Evolutionary conservation across 208 protist genomes (phyloP).

Genomic region (Giardia muris): DNA sequence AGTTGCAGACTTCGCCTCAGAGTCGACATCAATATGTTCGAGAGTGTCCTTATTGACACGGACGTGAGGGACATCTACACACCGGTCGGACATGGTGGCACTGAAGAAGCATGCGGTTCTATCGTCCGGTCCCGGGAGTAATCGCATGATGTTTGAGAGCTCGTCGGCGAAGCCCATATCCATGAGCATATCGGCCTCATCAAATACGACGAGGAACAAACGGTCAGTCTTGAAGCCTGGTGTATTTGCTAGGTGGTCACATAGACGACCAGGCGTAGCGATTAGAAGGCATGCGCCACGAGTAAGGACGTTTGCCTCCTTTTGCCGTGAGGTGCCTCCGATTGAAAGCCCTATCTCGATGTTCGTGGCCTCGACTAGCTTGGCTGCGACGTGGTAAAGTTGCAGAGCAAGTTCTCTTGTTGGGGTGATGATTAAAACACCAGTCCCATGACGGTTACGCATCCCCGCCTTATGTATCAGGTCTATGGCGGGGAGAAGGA

Average conservation of each 20-base stretch:
- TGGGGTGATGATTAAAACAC: constrained; percentile 36
- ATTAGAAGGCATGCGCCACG: constrained; percentile 32
- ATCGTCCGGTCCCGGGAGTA: neutral
- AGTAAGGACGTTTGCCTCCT: constrained; percentile 23
- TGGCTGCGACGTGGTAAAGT: constrained; percentile 25
- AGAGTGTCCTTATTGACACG: neutral
- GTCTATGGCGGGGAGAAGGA: constrained; percentile 65
- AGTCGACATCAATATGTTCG: neutral
- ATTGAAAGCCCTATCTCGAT: constrained; percentile 14
- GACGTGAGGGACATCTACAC: neutral
- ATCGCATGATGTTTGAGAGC: neutral
- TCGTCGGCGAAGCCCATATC: constrained; percentile 20
- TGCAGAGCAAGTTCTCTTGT: constrained; percentile 42
- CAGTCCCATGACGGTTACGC: constrained; percentile 14
- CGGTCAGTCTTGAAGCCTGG: neutral
- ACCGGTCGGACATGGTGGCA: neutral
- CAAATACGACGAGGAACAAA: neutral
- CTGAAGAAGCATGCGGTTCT: neutral
- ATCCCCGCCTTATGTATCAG: neutral
- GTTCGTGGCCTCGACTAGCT: neutral
- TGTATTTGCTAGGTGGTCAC: constrained; percentile 41
- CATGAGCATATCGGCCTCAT: constrained; percentile 24
- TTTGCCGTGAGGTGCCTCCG: constrained; percentile 23
- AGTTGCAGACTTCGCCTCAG: neutral
- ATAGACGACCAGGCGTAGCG: constrained; percentile 42